phyloP scores from a whole-genome alignment of 148 eudicot species.

The Rhododendron griersonianum region DNA sequence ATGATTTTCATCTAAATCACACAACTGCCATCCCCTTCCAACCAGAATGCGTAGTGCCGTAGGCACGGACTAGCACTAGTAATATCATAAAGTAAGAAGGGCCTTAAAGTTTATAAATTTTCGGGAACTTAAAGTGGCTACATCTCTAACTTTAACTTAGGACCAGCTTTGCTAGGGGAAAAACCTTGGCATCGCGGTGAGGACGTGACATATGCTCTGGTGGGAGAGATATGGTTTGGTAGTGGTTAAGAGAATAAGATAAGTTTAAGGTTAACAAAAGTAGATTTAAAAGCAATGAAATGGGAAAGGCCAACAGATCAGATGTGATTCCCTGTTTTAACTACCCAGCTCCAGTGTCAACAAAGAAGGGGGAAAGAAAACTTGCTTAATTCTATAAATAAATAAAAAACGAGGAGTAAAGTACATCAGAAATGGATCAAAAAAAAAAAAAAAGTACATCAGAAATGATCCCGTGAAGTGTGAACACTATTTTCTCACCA shows the following conservation, averaged over 20 bases:
- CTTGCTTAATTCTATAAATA: too few species aligned
- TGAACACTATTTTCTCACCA: too few species aligned
- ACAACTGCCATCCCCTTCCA: too few species aligned
- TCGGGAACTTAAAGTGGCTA: accelerated
- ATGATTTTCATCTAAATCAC: too few species aligned
- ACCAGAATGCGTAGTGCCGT: too few species aligned
- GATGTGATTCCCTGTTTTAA: not conserved
- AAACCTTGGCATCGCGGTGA: not conserved
- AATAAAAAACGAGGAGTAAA: too few species aligned
- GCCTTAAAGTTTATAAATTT: too few species aligned
- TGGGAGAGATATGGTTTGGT: not conserved
- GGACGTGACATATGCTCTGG: not conserved
- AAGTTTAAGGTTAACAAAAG: conserved; percentile 1
- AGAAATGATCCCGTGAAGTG: too few species aligned
- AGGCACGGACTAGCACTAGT: too few species aligned
- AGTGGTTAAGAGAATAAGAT: conserved; percentile 12
- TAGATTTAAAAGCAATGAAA: not conserved
- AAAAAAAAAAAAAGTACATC: too few species aligned
- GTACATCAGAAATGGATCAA: too few species aligned
- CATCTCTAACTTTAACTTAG: not conserved
- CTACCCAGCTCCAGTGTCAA: not conserved
- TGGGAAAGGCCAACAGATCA: not conserved
- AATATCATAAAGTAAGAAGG: too few species aligned
- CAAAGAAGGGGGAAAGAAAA: not conserved
- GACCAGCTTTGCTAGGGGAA: not conserved